Conservation (phyloP, 768 basidiomycete species). For the Mycena rosella region DNA sequence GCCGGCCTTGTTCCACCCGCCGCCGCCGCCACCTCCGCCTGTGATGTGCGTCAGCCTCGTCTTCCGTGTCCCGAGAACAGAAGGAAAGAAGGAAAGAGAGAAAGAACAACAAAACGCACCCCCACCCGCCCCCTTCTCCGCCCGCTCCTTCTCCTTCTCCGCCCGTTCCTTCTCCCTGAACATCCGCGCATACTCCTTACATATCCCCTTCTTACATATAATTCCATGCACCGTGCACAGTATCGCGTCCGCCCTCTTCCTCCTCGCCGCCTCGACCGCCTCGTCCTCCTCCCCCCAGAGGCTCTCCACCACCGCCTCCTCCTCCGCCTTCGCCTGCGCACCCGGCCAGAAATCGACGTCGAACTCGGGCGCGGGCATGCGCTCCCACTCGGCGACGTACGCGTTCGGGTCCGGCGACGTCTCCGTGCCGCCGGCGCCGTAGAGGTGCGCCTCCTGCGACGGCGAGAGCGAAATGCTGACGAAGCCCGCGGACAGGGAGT, state of each 20-base stretch:
- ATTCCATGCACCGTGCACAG: slow-evolving; percentile 48
- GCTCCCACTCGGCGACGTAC: slow-evolving; percentile 44
- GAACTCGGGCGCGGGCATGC: slow-evolving; percentile 26
- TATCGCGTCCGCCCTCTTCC: slow-evolving; percentile 28
- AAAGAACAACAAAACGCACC: no score
- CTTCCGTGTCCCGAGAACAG: no score
- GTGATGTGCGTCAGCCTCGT: neutral
- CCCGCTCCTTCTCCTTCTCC: slow-evolving; percentile 43
- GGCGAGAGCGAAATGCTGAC: slow-evolving; percentile 42
- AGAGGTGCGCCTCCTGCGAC: slow-evolving; percentile 42
- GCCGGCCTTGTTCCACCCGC: slow-evolving; percentile 3
- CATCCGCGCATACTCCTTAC: slow-evolving; percentile 46
- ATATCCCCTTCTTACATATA: slow-evolving; percentile 54
- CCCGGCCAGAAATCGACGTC: slow-evolving; percentile 11
- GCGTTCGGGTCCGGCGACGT: slow-evolving; percentile 36
- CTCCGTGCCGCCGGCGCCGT: slow-evolving; percentile 24
- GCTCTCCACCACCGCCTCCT: slow-evolving; percentile 28
- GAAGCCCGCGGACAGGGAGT: slow-evolving; percentile 30
- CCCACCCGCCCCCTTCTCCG: no score
- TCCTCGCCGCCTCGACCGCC: slow-evolving; percentile 28
- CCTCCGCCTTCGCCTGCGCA: neutral
- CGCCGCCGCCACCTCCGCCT: no score
- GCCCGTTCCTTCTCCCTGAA: slow-evolving; percentile 46
- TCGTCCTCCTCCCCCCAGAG: slow-evolving; percentile 44
- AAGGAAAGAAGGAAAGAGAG: no score